Percentiles rank a stretch among this genome's conserved stretches.
Conservation (phyloP, 768 basidiomycete species). For the Rhizopogon salebrosus region DNA sequence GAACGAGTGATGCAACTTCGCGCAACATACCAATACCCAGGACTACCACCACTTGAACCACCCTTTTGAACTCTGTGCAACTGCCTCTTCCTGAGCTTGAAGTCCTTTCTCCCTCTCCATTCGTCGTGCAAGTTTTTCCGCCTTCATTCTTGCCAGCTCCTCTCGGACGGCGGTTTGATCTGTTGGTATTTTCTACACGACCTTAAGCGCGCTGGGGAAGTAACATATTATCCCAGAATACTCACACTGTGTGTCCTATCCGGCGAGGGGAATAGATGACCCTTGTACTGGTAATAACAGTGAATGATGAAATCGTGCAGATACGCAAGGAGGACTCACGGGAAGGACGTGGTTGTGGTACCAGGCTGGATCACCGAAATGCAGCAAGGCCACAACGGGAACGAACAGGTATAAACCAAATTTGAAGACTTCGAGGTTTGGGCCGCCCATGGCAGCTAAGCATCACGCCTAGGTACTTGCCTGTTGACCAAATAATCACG, state of each 20-base stretch:
- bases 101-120: slow-evolving; percentile 40
- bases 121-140: slow-evolving; percentile 45
- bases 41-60: slow-evolving; percentile 25
- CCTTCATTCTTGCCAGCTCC: slow-evolving; percentile 69
- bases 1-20: not conserved
- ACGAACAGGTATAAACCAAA: slow-evolving; percentile 84
- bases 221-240: not conserved
- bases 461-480: too few species aligned
- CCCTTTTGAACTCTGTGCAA: slow-evolving; percentile 16
- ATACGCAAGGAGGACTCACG: slow-evolving; percentile 34
- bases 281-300: slow-evolving; percentile 51
- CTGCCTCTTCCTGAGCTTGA: slow-evolving; percentile 11
- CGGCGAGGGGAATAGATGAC: slow-evolving; percentile 62
- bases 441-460: slow-evolving; percentile 56
- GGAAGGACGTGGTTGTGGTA: slow-evolving; percentile 75
- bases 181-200: slow-evolving; percentile 51
- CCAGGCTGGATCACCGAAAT: slow-evolving; percentile 89
- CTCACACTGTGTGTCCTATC: slow-evolving; percentile 51
- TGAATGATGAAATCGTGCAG: not conserved
- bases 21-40: not conserved
- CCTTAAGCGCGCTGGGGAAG: not conserved
- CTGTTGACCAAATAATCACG: too few species aligned
- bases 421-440: slow-evolving; percentile 88
- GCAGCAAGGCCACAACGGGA: slow-evolving; percentile 72
- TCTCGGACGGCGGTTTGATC: slow-evolving; percentile 61